These are phyloP conservation scores for Domatiomyces globalis DNA, from an alignment of 2,329 filamentous ascomycete genomes.

Conservation along the genomic window DNA sequence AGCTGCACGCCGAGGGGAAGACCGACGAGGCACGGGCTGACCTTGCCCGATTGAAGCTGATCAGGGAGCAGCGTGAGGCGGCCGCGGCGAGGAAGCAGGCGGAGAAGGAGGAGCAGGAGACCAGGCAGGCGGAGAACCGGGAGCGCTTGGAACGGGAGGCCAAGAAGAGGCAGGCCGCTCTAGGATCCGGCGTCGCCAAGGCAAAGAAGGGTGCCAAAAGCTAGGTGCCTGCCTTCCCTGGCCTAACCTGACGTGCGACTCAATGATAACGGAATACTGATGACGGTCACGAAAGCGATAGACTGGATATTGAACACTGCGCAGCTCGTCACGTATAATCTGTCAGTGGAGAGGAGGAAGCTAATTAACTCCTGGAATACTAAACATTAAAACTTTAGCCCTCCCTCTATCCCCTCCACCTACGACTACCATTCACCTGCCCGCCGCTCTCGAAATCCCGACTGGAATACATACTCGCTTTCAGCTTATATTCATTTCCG, in stretches of 20 bases:
- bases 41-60: slow-evolving; percentile 64
- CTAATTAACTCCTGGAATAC: background rate
- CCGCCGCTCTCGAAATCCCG: slow-evolving; percentile 23
- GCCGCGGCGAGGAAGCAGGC: slow-evolving; percentile 73
- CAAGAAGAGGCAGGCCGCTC: slow-evolving; percentile 27
- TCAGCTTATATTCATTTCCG: slow-evolving; percentile 49
- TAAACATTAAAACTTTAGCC: background rate
- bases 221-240: slow-evolving; percentile 26
- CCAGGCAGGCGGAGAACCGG: slow-evolving; percentile 25
- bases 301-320: background rate
- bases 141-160: slow-evolving; percentile 24
- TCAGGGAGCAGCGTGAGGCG: slow-evolving; percentile 72
- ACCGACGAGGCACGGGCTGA: slow-evolving; percentile 90
- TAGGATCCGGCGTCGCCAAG: slow-evolving; percentile 19
- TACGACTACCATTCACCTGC: slow-evolving; percentile 3
- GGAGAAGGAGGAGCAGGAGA: slow-evolving; percentile 43
- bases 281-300: background rate
- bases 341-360: slow-evolving; percentile 1
- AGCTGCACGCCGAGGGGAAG: slow-evolving; percentile 86
- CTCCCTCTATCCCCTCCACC: slow-evolving; percentile 1
- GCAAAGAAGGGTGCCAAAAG: slow-evolving; percentile 22
- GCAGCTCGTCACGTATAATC: background rate
- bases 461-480: slow-evolving; percentile 35
- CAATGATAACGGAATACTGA: background rate
- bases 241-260: slow-evolving; percentile 30